phyloP scores from a whole-genome alignment of 2,329 filamentous ascomycete species.

The Chalara sp. region DNA sequence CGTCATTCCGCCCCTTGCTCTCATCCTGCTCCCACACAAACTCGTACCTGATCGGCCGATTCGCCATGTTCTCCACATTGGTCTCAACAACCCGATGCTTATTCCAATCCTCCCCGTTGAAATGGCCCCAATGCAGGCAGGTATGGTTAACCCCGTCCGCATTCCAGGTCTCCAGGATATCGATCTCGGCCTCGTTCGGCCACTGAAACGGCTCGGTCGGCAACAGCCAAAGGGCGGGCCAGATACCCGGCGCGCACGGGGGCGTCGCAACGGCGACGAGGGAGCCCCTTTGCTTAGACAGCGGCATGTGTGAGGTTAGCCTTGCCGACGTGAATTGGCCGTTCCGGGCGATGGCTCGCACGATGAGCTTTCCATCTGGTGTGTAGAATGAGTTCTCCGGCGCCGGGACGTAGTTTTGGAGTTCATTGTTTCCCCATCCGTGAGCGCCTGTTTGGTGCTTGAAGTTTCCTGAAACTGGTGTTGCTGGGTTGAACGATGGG shows the following conservation, averaged over 20 bases:
- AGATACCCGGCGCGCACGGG: slow-evolving; percentile 49
- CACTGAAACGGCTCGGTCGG: slow-evolving; percentile 50
- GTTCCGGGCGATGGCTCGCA: slow-evolving; percentile 41
- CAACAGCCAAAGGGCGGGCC: slow-evolving; percentile 57
- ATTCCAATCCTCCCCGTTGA: slow-evolving; percentile 43
- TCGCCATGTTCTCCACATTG: slow-evolving; percentile 39
- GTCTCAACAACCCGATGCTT: slow-evolving; percentile 52
- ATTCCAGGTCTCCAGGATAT: slow-evolving; percentile 58
- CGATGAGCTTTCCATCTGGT: slow-evolving; percentile 41
- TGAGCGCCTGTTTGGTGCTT: slow-evolving; percentile 48
- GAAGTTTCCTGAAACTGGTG: slow-evolving; percentile 44
- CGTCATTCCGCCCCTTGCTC: slow-evolving; percentile 22
- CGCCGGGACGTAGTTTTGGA: slow-evolving; percentile 47
- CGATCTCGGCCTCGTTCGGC: slow-evolving; percentile 53
- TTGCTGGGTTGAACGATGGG: slow-evolving; percentile 39
- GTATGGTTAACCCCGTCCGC: slow-evolving; percentile 46
- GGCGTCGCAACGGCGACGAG: slow-evolving; percentile 43
- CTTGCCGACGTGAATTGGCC: slow-evolving; percentile 48
- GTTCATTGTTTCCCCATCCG: slow-evolving; percentile 56
- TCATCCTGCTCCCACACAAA: slow-evolving; percentile 48
- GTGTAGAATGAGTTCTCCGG: slow-evolving; percentile 48
- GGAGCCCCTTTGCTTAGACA: slow-evolving; percentile 44
- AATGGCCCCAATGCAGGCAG: slow-evolving; percentile 54
- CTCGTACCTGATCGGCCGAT: slow-evolving; percentile 42
- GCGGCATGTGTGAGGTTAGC: slow-evolving; percentile 44